phyloP scores from a whole-genome alignment of 768 basidiomycete genomes.

The Kwoniella heveanensis region DNA sequence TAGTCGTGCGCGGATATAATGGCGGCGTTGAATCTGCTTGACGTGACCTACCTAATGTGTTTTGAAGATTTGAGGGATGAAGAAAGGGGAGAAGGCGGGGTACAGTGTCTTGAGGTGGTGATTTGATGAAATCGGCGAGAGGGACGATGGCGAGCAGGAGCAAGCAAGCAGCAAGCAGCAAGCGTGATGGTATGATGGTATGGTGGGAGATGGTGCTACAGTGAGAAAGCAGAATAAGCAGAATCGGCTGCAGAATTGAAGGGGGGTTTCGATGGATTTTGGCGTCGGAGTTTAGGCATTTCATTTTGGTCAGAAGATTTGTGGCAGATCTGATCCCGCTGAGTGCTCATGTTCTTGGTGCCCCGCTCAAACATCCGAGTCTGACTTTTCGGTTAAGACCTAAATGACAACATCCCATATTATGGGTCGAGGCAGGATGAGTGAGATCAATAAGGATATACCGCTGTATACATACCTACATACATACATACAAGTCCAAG shows the following conservation, averaged over 20 bases:
- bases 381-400: background rate
- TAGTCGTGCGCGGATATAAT: too few relatives aligned
- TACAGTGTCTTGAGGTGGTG: background rate
- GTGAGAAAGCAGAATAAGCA: too few relatives aligned
- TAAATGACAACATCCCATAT: too few relatives aligned
- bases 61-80: constrained; percentile 26
- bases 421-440: too few relatives aligned
- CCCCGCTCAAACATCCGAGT: background rate
- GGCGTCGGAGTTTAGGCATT: constrained; percentile 22
- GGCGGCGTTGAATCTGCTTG: background rate
- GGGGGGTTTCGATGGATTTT: constrained; percentile 16
- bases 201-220: background rate
- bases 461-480: too few relatives aligned
- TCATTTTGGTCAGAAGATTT: background rate
- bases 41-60: constrained; percentile 22
- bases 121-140: constrained; percentile 18
- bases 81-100: constrained; percentile 9
- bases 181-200: constrained; percentile 3
- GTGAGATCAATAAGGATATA: too few relatives aligned
- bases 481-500: background rate
- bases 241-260: too few relatives aligned
- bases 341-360: background rate
- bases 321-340: constrained; percentile 12
- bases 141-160: background rate
- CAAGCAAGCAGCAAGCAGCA: background rate